Conservation (phyloP, 441 rosid genomes). For the Mallotus japonicus region DNA sequence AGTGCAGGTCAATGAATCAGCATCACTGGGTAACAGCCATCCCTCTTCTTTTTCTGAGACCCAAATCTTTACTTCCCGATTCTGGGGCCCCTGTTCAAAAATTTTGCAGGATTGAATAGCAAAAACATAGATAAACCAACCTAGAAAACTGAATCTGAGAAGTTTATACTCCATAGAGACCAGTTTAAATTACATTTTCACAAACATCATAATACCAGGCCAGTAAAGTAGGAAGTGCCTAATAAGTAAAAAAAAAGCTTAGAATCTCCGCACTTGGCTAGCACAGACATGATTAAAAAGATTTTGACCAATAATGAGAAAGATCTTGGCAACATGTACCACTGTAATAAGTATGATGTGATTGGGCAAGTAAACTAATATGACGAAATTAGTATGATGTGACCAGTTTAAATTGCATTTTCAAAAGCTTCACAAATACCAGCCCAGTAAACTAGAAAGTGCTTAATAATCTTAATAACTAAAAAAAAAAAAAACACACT, state of each 20-base stretch:
- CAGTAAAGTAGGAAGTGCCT: constrained; percentile 1
- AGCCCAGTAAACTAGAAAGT: neutral
- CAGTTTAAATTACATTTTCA: neutral
- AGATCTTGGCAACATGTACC: constrained; percentile 35
- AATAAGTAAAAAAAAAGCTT: neutral
- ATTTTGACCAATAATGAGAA: neutral
- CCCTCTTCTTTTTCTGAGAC: constrained; percentile 69
- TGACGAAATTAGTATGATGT: too few relatives aligned
- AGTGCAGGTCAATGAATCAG: constrained; percentile 68
- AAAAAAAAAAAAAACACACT: constrained; percentile 8
- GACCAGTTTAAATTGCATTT: neutral
- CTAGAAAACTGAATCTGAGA: neutral
- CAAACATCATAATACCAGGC: neutral
- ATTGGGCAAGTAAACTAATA: constrained; percentile 36
- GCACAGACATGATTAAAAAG: neutral
- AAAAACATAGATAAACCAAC: neutral
- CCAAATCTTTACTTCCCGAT: constrained; percentile 81
- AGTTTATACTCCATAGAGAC: neutral
- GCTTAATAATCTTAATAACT: neutral
- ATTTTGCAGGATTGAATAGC: constrained; percentile 9
- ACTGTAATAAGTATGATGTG: constrained; percentile 77
- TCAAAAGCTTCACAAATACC: neutral
- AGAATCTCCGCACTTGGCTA: constrained; percentile 12
- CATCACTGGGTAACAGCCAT: constrained; percentile 65
- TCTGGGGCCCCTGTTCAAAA: constrained; percentile 61